Evolutionary conservation across 2,329 filamentous ascomycete species (phyloP), one percentile per base, ranked within the genome.

Genomic region (Penicillium palitans): DNA sequence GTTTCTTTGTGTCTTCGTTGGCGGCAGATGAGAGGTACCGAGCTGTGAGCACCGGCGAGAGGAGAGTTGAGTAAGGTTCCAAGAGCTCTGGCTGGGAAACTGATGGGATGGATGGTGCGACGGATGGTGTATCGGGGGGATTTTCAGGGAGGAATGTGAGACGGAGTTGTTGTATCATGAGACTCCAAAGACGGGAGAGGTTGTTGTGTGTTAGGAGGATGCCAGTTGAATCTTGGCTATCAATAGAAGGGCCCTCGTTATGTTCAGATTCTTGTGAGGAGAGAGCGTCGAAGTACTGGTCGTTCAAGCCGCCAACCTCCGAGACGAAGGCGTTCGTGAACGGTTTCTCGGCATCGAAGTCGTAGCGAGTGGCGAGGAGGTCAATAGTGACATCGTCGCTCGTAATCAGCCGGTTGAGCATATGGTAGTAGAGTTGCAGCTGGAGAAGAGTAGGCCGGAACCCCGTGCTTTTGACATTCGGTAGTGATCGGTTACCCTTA

Each of bases 371-470:
- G 58, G 93, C 87, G 0, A 98, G 80, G 0, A 80, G 76, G 21
- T 84, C 75, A 37, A 91, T 90, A 57, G 91, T 84, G 0, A 96
- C 81, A 8, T 83, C 82, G 50, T 88, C 88, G 0, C 85, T 82
- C 0, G 89, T 90, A 24, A 69, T 58, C 67, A 98, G 85, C 3
- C 87, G 83, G 10, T 87, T 85, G n/a, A 99, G 80, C 53, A 98
- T 86, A 27, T 87, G 87, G 64, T 93, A 92, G 71, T 98, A 99
- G 0, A 98, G 79, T 75, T 96, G 92, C 0, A 98, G 80, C 71
- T 99, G 95, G 60, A 97, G 88, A 66, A 88, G 86, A 0, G 92
- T 90, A 0, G 91, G 90, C 12, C 89, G 84, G 45, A 91, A 81
- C 0, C 87, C 84, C 0, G 85, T 79, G 24, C 86, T 84, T 56